Evolutionary conservation across 2,329 filamentous ascomycete species (phyloP), one percentile per base, ranked within the genome.

Genomic region (Fonsecaea nubica): DNA sequence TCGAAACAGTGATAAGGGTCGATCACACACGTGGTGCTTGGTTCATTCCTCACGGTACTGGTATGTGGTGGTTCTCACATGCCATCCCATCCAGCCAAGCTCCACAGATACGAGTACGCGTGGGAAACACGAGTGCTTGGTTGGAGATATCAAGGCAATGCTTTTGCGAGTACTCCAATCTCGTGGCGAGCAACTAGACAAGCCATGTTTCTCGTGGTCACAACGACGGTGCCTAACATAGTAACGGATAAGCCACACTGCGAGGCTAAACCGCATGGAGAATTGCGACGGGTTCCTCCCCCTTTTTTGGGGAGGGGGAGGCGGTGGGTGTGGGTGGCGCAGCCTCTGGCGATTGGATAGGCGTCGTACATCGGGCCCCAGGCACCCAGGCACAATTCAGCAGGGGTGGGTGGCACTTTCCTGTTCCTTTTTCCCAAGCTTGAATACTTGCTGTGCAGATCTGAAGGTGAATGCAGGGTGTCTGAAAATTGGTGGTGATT

Each of bases 191-290:
- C 45, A 50, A 13, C 45, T 50, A 50, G 45, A 30, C 10, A 50
- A 50, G 45, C 45, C 45, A 25, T 50, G 45, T 48, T 48, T 48
- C 42, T 48, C 42, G 42, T 21, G 9, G 21, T 3, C 25, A 25
- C 18, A 4, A 25, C 15, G 45, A 50, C 18, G 10, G 48, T 38
- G 45, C 58, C 58, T 18, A 61, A 61, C 48, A 61, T 61, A 61
- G 58, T 13, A 61, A 25, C 58, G 58, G 58, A 53, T 9, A 25
- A 54, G 58, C 45, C 58, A 61, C 58, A 61, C 52, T 32, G 58
- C 18, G 6, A 18, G 10, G 13, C 58, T 61, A 61, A 30, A 36
- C 58, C 13, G 48, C 13, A 61, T 38, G 58, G 58, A 38, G 48
- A 36, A n/a, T 61, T 61, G 12, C 1, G 32, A 40, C 53, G 30